These are phyloP conservation scores for Erodium chrysanthum DNA, from an alignment of 441 rosid species.

Conservation along the genomic window DNA sequence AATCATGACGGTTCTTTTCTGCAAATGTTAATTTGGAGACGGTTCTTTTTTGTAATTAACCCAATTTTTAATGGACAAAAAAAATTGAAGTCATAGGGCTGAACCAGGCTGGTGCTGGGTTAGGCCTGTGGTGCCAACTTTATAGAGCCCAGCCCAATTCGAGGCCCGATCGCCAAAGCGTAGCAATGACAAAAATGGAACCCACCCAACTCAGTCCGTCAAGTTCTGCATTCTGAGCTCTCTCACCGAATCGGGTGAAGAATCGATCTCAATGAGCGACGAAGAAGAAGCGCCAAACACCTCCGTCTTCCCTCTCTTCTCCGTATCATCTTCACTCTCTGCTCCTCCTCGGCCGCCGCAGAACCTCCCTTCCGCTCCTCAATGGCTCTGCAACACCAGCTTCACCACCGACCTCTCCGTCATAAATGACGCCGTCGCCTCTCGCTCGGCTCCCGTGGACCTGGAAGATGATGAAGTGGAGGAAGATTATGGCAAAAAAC, in stretches of 20 bases:
- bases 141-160: not conserved
- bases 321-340: not conserved
- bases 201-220: not conserved
- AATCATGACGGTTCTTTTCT: too few relatives aligned
- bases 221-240: not conserved
- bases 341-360: slow-evolving; percentile 20
- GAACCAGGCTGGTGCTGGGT: not conserved
- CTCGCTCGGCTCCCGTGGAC: slow-evolving; percentile 12
- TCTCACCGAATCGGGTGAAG: not conserved
- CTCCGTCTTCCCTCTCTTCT: slow-evolving; percentile 4
- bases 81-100: not conserved
- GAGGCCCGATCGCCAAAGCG: not conserved
- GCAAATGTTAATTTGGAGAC: too few relatives aligned
- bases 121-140: not conserved
- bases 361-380: slow-evolving; percentile 20
- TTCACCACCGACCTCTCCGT: slow-evolving; percentile 58
- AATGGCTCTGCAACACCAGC: slow-evolving; percentile 83
- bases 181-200: not conserved
- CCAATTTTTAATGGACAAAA: too few relatives aligned
- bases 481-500: slow-evolving; percentile 11
- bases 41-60: too few relatives aligned
- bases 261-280: slow-evolving; percentile 1
- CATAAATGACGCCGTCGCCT: slow-evolving; percentile 41
- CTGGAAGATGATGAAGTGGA: slow-evolving; percentile 27
- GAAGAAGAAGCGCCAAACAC: not conserved